A percentile compares a stretch with the other conserved stretches of the same genome.
phyloP scores from a whole-genome alignment of 306 rosid species.

The Leucaena leucocephala region DNA sequence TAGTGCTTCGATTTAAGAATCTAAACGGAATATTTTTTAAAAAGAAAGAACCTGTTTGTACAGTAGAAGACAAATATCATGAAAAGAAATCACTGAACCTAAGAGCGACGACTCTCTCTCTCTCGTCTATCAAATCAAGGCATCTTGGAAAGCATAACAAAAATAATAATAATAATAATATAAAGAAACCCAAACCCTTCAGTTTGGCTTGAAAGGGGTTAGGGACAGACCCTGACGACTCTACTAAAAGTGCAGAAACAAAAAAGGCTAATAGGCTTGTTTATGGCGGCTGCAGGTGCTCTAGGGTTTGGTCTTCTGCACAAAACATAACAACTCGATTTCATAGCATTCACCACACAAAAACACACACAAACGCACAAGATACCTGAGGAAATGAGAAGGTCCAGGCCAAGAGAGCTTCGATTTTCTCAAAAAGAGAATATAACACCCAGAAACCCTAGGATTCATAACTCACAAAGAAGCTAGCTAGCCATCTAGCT shows the following conservation, averaged over 20 bases:
- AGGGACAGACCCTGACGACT: slow-evolving; percentile 42
- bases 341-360: slow-evolving; percentile 16
- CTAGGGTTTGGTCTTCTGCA: slow-evolving; percentile 46
- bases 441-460: slow-evolving; percentile 39
- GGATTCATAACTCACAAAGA: slow-evolving; percentile 40
- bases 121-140: slow-evolving; percentile 49
- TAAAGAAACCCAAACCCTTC: background rate
- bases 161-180: background rate
- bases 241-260: slow-evolving; percentile 38
- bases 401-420: slow-evolving; percentile 28
- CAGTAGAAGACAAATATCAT: slow-evolving; percentile 47
- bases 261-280: slow-evolving; percentile 34
- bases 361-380: background rate
- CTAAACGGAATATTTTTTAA: background rate
- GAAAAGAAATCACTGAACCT: slow-evolving; percentile 56
- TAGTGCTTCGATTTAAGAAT: slow-evolving; percentile 43
- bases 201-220: slow-evolving; percentile 35
- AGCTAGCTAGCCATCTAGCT: background rate
- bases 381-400: slow-evolving; percentile 30
- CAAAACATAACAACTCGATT: background rate
- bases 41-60: slow-evolving; percentile 4
- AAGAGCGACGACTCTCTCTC: background rate
- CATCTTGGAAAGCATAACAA: background rate
- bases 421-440: slow-evolving; percentile 48
- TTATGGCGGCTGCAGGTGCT: slow-evolving; percentile 73